Base-by-base conservation (phyloP, 2,329 filamentous ascomycete genomes). In the Ophiostoma ips region DNA sequence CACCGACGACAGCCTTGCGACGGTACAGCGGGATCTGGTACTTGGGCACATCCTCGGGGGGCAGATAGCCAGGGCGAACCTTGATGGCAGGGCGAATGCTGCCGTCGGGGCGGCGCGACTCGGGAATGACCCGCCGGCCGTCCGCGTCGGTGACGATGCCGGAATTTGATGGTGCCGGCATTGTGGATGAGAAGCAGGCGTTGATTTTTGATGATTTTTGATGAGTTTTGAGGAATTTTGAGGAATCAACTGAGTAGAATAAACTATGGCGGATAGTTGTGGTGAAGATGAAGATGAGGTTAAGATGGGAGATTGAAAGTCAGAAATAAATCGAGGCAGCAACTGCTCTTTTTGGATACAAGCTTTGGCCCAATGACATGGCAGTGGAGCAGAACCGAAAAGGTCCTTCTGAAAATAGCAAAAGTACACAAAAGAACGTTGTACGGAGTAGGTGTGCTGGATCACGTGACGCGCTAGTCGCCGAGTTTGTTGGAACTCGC, bases 31-130 rank as follows among this genome's bases (percentile, higher is more conserved):
- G 43, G 15, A 43, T 30, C 70, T 88, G 94, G 76, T 98, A 98
- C 43, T 95, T 73, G 62, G 95, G 88, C 55, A 96, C 83, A 66
- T 98, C 92, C 68, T 98, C 92, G 1, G 89, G 87, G 1, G 92
- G 94, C 33, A 82, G 81, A 67, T 95, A 98, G 49, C 92, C 94
- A 0, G 92, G 90, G 30, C 87, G 81, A 54, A 98, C 87, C 61
- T 87, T 87, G 63, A 96, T 96, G 61, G 95, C 90, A 62, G 86
- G 94, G 51, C 92, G 81, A n/a, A 86, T 86, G 47, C 84, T 87
- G 52, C 92, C 92, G 63, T 98, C 92, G 21, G 92, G 70, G 50
- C 94, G 84, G 40, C 79, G 71, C 1, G 90, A 96, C 40, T 89
- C 78, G 24, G 92, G 92, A 52, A 98, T 96, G 59, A 88, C 83